Base-by-base conservation (phyloP, 257 asterid species). In the Cruciata laevipes region DNA sequence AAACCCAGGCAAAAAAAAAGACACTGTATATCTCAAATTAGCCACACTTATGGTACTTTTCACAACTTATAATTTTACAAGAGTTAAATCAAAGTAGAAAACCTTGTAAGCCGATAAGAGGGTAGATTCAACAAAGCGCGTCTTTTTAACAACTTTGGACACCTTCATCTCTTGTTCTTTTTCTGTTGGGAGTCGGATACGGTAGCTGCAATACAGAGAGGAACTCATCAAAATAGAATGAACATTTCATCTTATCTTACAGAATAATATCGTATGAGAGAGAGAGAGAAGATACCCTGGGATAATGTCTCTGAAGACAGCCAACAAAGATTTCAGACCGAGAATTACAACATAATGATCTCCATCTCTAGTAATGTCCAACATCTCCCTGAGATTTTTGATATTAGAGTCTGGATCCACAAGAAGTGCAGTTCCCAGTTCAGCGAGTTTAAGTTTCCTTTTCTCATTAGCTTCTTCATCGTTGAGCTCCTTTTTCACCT, bases 141-240 rank as follows among this genome's bases (percentile, higher is more conserved):
- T 84, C 81, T 90, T 87, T 73, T 88, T 90, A 55, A 94, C 80
- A 78, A 64, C 80, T 80, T 94, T 94, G 1, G 99, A 94, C 61
- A 94, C 95, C 86, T 80, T 88, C 97, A 89, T 90, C 76, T 89
- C 97, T 79, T 71, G 81, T 81, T 94, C 99, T 81, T 94, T 94
- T 70, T 88, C 97, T 17, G 97, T 87, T 53, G 99, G 97, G 73
- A 94, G 83, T 65, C 99, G 83, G 80, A 94, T 88, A 67, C 97
- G 96, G 78, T 85, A 94, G 70, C 99, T 94, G 93, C 79, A 71
- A 38, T 14, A 65, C 64, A 53, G 27, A 64, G 49, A 57, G 79
- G 68, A 70, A 70, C 80, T 32, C n/a, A 40, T 25, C 55, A 69
- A 56, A 70, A 56, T 64, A 24, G 32, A 70, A 24, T 21, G 61